Evolutionary conservation across 352 stramenopile species (phyloP).

Genomic region (Globisporangium cederbergense): DNA sequence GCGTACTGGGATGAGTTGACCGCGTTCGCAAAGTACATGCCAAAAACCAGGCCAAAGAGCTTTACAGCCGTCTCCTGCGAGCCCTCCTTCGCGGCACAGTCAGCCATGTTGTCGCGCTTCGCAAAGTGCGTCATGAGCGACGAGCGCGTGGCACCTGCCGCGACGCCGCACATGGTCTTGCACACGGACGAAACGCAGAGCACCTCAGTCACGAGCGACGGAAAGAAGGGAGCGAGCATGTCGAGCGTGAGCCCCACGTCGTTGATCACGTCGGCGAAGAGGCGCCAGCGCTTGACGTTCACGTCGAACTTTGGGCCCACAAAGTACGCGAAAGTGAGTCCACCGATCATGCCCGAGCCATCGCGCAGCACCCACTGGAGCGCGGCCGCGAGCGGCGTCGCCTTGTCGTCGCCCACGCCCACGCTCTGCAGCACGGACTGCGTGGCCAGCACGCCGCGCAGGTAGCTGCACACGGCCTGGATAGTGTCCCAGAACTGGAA

Average conservation of each 20-base stretch:
- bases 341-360: slow-evolving; percentile 85
- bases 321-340: slow-evolving; percentile 92
- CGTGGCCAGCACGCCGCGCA: slow-evolving; percentile 91
- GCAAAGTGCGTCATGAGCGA: slow-evolving; percentile 90
- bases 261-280: slow-evolving; percentile 97
- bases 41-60: slow-evolving; percentile 90
- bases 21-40: slow-evolving; percentile 80
- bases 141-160: slow-evolving; percentile 91
- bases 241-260: slow-evolving; percentile 92
- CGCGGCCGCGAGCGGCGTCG: slow-evolving; percentile 66
- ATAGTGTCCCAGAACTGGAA: slow-evolving; percentile 96
- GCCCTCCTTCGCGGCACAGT: slow-evolving; percentile 94
- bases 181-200: slow-evolving; percentile 88
- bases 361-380: slow-evolving; percentile 78
- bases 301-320: slow-evolving; percentile 90
- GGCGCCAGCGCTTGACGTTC: slow-evolving; percentile 95
- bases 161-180: slow-evolving; percentile 95
- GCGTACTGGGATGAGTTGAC: slow-evolving; percentile 58
- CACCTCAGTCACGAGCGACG: slow-evolving; percentile 59
- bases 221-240: slow-evolving; percentile 75
- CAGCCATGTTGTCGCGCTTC: slow-evolving; percentile 83
- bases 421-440: slow-evolving; percentile 92
- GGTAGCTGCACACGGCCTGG: slow-evolving; percentile 94
- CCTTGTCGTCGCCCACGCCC: slow-evolving; percentile 88
- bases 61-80: slow-evolving; percentile 96